Evolutionary conservation across 2,329 filamentous ascomycete genomes (phyloP), one percentile per base, ranked within the genome.

Genomic region (Fusarium foetens): DNA sequence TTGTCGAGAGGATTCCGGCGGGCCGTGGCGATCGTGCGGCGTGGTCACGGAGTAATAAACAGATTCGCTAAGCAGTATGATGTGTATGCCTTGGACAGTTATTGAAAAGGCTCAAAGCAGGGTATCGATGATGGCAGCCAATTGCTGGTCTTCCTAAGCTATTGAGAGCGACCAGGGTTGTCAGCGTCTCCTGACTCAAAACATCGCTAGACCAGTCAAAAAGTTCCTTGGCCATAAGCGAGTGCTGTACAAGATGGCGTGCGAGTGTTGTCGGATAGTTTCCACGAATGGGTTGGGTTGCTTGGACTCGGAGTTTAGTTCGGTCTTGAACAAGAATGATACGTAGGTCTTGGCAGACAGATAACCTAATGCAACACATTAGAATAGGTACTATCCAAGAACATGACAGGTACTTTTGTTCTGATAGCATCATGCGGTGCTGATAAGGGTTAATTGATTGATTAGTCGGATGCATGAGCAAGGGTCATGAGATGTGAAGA

Each of bases 1-100:
- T 29, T 29, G 48, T 46, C 7, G 39, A 53, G 38, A 60, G 63
- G 59, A 69, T 70, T 58, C 49, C 33, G n/a, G 51, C 74, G 74
- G 74, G 70, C 70, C 74, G 64, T 76, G 71, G 64, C 63, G 69
- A 63, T 66, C 49, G 12, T 66, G 64, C 39, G 74, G 74, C 72
- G 49, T 46, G 53, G 58, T 31, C 31, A 54, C 48, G 62, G 62
- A 42, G 48, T 23, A 46, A 68, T 57, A 36, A 45, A 35, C 43
- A 27, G 38, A 58, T 23, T 25, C 13, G 39, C 43, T 38, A 33
- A 62, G 23, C 33, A 67, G 21, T 31, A 39, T 55, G 43, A n/a
- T 21, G 31, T 39, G 42, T 35, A n/a, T 42, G 31, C 42, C 57
- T 54, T 49, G 49, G n/a, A 29, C 41, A 41, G 39, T 31, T 54